Evolutionary conservation across 805 yeast species (phyloP).

Genomic region (Teunomyces gatunensis): DNA sequence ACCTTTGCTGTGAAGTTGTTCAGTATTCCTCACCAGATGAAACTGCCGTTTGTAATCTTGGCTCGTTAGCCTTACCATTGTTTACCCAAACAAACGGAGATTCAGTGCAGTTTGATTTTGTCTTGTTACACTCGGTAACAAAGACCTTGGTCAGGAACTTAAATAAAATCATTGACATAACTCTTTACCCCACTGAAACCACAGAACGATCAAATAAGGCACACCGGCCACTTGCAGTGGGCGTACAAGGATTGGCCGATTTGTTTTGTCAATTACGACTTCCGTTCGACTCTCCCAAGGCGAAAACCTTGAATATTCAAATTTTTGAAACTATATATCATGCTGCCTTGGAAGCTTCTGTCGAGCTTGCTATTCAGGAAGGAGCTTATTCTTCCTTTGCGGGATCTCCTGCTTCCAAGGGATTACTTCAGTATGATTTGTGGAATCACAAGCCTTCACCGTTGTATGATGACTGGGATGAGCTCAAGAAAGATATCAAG

Average conservation of each 20-base stretch:
- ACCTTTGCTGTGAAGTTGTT: slow-evolving; percentile 90
- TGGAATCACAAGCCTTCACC: slow-evolving; percentile 81
- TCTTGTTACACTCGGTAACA: slow-evolving; percentile 68
- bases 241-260: slow-evolving; percentile 98
- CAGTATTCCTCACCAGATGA: slow-evolving; percentile 92
- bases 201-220: slow-evolving; percentile 74
- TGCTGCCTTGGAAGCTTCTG: slow-evolving; percentile 84
- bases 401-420: slow-evolving; percentile 91
- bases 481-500: slow-evolving; percentile 56
- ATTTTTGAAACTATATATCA: slow-evolving; percentile 96
- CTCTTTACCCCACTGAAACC: slow-evolving; percentile 77
- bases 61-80: slow-evolving; percentile 84
- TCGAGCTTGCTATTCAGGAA: slow-evolving; percentile 66
- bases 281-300: slow-evolving; percentile 83
- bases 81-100: slow-evolving; percentile 46
- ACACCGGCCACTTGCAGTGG: slow-evolving; percentile 93
- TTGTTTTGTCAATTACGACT: slow-evolving; percentile 73
- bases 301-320: slow-evolving; percentile 71
- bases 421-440: slow-evolving; percentile 79
- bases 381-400: slow-evolving; percentile 73
- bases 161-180: slow-evolving; percentile 80
- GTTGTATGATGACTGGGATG: slow-evolving; percentile 80
- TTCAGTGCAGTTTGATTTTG: slow-evolving; percentile 57
- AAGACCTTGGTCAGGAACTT: slow-evolving; percentile 78
- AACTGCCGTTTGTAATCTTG: slow-evolving; percentile 93